Evolutionary conservation across 441 rosid genomes (phyloP).

Genomic region (Gossypium trilobum): DNA sequence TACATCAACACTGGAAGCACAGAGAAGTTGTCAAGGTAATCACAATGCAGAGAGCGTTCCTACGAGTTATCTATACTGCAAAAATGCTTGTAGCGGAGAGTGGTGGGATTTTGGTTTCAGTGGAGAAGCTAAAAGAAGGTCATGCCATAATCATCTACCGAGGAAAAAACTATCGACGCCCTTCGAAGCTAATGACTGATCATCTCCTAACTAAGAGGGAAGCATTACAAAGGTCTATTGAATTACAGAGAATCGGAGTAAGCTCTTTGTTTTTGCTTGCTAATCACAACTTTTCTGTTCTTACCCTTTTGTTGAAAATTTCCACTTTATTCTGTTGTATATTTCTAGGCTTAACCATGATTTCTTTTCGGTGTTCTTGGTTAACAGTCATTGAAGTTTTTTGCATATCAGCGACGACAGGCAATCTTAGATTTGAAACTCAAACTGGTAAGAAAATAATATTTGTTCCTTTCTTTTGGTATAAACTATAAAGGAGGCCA

Average conservation of each 20-base stretch:
- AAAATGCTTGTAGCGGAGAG: slow-evolving; percentile 64
- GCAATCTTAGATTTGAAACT: slow-evolving; percentile 41
- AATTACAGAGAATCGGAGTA: slow-evolving; percentile 70
- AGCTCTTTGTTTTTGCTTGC: slow-evolving; percentile 8
- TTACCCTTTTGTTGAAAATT: not conserved
- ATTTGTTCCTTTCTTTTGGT: not conserved
- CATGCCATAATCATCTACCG: slow-evolving; percentile 72
- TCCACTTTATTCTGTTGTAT: not conserved
- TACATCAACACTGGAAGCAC: slow-evolving; percentile 89
- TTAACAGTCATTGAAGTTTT: slow-evolving; percentile 63
- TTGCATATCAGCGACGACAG: slow-evolving; percentile 43
- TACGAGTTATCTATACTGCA: slow-evolving; percentile 54
- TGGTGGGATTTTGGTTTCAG: slow-evolving; percentile 63
- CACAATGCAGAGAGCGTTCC: slow-evolving; percentile 55
- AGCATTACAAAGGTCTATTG: slow-evolving; percentile 64
- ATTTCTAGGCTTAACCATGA: not conserved
- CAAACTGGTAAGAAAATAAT: slow-evolving; percentile 34
- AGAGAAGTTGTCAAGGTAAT: slow-evolving; percentile 73
- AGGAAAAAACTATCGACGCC: slow-evolving; percentile 74
- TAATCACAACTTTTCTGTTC: not conserved
- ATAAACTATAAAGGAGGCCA: not conserved
- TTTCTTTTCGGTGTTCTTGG: not conserved
- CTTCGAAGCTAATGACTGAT: slow-evolving; percentile 34
- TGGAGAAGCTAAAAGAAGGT: slow-evolving; percentile 62
- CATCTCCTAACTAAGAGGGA: slow-evolving; percentile 63